Evolutionary conservation across 495 filamentous ascomycete genomes (phyloP), one percentile per base, ranked within the genome.

Genomic region (Neurospora sp.): DNA sequence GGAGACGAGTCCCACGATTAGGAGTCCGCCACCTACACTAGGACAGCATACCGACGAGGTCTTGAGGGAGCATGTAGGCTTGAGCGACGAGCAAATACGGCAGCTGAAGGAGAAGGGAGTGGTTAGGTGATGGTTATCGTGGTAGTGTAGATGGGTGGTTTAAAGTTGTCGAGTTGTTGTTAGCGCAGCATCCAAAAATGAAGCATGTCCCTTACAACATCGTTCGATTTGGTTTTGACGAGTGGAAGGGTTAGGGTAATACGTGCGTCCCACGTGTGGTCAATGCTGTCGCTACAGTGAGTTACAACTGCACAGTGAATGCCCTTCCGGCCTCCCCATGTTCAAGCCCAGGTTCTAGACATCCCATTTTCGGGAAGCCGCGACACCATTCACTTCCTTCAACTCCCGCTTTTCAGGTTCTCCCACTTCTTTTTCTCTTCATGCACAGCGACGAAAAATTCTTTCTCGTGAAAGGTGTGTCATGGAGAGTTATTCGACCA

Each of bases 11-110:
- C 93, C 95, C 1, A 85, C 89, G n/a, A 88, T 97, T 16, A 84
- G 95, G 5, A 92, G 84, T 7, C 88, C 93, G 27, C 96, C 96
- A 61, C 96, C 96, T 12, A 91, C 90, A 5, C 82, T 99, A 53
- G 96, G 96, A 0, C 90, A 99, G 80, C 96, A 99, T 82, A 98
- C 96, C 2, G 86, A 96, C 76, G 94, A 98, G 82, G 85, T 99
- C 3, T 82, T 99, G 71, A 75, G 82, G 37, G 87, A 89, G 2
- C 76, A 93, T 37, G 82, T 98, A 22, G 89, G 91, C 0, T 84
- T 94, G 76, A 86, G 82, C 11, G 83, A 87, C 53, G 81, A 76
- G 0, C 86, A 92, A 70, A 92, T 98, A 68, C 80, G 83, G 42
- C 81, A 79, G 14, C 80, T 97, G 74, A 91, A 85, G 76, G 80